Conservation (phyloP, 495 filamentous ascomycete species). For the Melanomma pulvis-pyrius region DNA sequence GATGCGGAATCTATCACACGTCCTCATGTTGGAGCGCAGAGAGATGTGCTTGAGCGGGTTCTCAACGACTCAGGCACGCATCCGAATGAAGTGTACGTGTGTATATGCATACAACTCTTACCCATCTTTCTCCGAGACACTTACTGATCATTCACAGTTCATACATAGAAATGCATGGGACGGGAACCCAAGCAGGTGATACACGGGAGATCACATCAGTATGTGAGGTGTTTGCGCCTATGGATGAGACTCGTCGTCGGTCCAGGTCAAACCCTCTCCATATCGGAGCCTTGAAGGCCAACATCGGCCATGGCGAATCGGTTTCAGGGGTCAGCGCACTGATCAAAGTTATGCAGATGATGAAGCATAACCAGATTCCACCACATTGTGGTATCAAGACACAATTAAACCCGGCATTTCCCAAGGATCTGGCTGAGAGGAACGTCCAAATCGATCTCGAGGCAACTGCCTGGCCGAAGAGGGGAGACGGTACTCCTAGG, state of each 20-base stretch:
- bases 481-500: background rate
- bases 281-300: too few species aligned
- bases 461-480: constrained; percentile 2
- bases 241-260: too few species aligned
- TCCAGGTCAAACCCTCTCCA: too few species aligned
- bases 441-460: constrained; percentile 14
- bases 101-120: too few species aligned
- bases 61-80: constrained; percentile 31
- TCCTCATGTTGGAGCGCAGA: constrained; percentile 42
- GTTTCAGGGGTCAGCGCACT: constrained; percentile 43
- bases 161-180: too few species aligned
- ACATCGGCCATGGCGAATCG: constrained; percentile 45
- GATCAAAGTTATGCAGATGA: constrained; percentile 47
- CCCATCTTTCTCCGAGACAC: too few species aligned
- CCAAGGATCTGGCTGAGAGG: background rate
- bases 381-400: constrained; percentile 22
- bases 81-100: too few species aligned
- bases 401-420: constrained; percentile 15
- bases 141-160: too few species aligned
- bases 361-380: constrained; percentile 18
- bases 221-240: constrained; percentile 29
- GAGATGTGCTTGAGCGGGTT: constrained; percentile 30
- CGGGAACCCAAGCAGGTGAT: constrained; percentile 48
- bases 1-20: constrained; percentile 47
- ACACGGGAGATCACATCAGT: constrained; percentile 41